A percentile compares a stretch with the other conserved stretches of the same genome.
These are phyloP conservation scores for Trametes elegans DNA, from an alignment of 768 basidiomycete species.

Conservation along the genomic window DNA sequence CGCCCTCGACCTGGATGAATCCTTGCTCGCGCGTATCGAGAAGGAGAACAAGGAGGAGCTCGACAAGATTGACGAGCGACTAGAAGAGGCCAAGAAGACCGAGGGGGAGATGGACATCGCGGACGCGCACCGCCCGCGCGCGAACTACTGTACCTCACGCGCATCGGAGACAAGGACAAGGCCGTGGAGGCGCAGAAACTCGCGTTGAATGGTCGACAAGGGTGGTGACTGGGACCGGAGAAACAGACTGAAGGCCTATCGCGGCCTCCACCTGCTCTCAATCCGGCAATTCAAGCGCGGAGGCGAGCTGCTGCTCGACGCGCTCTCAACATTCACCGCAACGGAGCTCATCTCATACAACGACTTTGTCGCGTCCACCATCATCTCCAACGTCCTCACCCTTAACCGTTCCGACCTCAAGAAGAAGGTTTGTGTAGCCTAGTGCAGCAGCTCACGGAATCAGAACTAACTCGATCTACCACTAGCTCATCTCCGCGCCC, in stretches of 20 bases:
- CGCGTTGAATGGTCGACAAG: slow-evolving; percentile 87
- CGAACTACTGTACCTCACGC: slow-evolving; percentile 82
- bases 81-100: slow-evolving; percentile 85
- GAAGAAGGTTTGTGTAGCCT: slow-evolving; percentile 71
- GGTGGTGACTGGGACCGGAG: slow-evolving; percentile 98
- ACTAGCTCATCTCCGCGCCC: slow-evolving; percentile 76
- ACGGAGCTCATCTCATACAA: slow-evolving; percentile 86
- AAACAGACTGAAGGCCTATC: slow-evolving; percentile 95
- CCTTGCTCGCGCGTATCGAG: slow-evolving; percentile 57
- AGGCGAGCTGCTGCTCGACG: slow-evolving; percentile 84
- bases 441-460: not conserved
- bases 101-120: slow-evolving; percentile 93
- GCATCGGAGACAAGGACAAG: slow-evolving; percentile 90
- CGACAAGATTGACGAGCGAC: slow-evolving; percentile 67
- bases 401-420: slow-evolving; percentile 85
- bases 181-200: slow-evolving; percentile 78
- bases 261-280: slow-evolving; percentile 78
- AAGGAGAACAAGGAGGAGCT: slow-evolving; percentile 72
- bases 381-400: slow-evolving; percentile 74
- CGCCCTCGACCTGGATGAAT: slow-evolving; percentile 48
- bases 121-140: slow-evolving; percentile 80
- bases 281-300: slow-evolving; percentile 91
- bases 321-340: slow-evolving; percentile 92
- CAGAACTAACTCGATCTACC: not conserved
- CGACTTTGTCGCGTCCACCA: slow-evolving; percentile 83